Evolutionary conservation across 148 eudicot genomes (phyloP).

Genomic region (Camellia japonica): DNA sequence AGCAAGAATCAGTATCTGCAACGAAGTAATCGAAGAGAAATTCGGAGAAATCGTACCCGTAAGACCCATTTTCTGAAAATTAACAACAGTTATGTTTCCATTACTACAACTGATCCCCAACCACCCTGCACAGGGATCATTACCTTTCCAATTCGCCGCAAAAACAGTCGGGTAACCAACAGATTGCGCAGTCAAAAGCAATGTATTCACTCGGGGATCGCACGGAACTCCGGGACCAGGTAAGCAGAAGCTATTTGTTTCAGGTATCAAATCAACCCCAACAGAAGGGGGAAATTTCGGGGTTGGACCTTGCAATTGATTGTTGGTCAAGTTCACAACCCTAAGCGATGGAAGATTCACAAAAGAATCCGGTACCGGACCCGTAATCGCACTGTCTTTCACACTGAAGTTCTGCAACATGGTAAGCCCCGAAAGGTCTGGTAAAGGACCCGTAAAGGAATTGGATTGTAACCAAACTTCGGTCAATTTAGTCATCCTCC

Average conservation of each 20-base stretch:
- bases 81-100: conserved; percentile 58
- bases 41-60: conserved; percentile 64
- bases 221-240: conserved; percentile 47
- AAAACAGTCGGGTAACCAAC: conserved; percentile 59
- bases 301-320: conserved; percentile 67
- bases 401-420: conserved; percentile 50
- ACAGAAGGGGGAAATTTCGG: conserved; percentile 48
- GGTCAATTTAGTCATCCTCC: conserved; percentile 63
- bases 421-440: conserved; percentile 48
- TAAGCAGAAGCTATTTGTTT: conserved; percentile 64
- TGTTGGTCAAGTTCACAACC: conserved; percentile 60
- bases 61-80: conserved; percentile 46
- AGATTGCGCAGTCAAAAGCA: conserved; percentile 49
- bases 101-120: conserved; percentile 49
- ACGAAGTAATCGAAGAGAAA: conserved; percentile 47
- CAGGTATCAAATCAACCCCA: conserved; percentile 30
- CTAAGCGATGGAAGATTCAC: conserved; percentile 32
- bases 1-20: conserved; percentile 50
- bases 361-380: conserved; percentile 64
- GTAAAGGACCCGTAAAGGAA: conserved; percentile 72
- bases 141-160: conserved; percentile 67
- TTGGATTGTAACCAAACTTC: conserved; percentile 69
- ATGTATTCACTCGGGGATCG: conserved; percentile 46
- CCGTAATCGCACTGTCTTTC: conserved; percentile 69
- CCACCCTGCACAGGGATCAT: conserved; percentile 67